Evolutionary conservation across 805 yeast species (phyloP).

Genomic region (Starmerella stigmatis): DNA sequence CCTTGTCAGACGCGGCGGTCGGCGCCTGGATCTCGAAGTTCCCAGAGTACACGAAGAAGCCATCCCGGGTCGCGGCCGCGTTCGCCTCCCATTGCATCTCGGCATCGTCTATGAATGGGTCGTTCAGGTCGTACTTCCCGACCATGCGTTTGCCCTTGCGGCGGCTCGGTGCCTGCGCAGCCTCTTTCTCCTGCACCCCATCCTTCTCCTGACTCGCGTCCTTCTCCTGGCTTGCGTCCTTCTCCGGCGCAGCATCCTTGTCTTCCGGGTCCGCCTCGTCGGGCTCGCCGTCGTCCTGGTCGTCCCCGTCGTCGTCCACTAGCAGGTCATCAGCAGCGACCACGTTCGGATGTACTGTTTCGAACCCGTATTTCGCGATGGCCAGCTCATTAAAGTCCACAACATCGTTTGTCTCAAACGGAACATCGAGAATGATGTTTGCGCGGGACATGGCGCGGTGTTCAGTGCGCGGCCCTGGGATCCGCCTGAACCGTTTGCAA

Average conservation of each 20-base stretch:
- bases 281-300: conserved; percentile 24
- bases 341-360: conserved; percentile 58
- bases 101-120: conserved; percentile 93
- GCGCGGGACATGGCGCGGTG: not conserved
- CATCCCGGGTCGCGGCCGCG: conserved; percentile 84
- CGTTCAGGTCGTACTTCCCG: conserved; percentile 64
- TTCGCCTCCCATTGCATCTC: conserved; percentile 90
- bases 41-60: conserved; percentile 92
- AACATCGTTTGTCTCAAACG: conserved; percentile 35
- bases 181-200: not conserved
- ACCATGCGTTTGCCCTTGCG: conserved; percentile 29
- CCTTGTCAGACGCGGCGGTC: conserved; percentile 17
- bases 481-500: too few relatives aligned
- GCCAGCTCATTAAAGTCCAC: conserved; percentile 61
- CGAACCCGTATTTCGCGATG: conserved; percentile 79
- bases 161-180: conserved; percentile 16
- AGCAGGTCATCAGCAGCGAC: conserved; percentile 43
- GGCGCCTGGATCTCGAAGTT: conserved; percentile 40
- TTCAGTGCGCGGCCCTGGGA: too few relatives aligned
- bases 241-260: not conserved
- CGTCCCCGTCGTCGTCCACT: conserved; percentile 43
- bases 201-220: not conserved
- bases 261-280: conserved; percentile 5
- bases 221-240: conserved; percentile 3
- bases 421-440: conserved; percentile 19